phyloP scores from a whole-genome alignment of 306 rosid species.

The Castanea sativa region DNA sequence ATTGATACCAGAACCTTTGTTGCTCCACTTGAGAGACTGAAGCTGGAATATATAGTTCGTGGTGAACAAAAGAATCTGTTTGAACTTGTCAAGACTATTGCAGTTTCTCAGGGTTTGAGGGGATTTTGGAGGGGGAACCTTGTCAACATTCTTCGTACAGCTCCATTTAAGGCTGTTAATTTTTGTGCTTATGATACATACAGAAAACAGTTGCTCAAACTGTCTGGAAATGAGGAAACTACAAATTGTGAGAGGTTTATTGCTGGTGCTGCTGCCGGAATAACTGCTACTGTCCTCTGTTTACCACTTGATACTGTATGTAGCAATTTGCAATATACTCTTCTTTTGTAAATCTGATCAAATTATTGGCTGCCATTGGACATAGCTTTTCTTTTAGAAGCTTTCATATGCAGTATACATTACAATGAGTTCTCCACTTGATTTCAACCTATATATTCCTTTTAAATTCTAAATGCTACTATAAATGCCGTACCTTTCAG shows the following conservation, averaged over 20 bases:
- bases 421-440: not conserved
- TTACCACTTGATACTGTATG: slow-evolving; percentile 96
- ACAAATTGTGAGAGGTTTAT: slow-evolving; percentile 86
- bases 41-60: slow-evolving; percentile 90
- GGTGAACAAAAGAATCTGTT: slow-evolving; percentile 71
- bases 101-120: slow-evolving; percentile 76
- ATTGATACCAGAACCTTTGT: slow-evolving; percentile 70
- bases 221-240: slow-evolving; percentile 73
- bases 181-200: slow-evolving; percentile 90
- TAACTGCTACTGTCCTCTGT: slow-evolving; percentile 79
- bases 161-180: slow-evolving; percentile 93
- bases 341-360: not conserved
- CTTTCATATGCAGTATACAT: not conserved
- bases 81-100: slow-evolving; percentile 64
- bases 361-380: not conserved
- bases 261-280: slow-evolving; percentile 97
- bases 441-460: slow-evolving; percentile 11
- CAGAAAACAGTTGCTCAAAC: slow-evolving; percentile 71
- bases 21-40: slow-evolving; percentile 96
- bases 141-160: slow-evolving; percentile 86
- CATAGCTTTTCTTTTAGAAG: too few species aligned
- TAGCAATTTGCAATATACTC: slow-evolving; percentile 17
- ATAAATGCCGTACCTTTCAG: slow-evolving; percentile 38
- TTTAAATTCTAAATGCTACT: slow-evolving; percentile 10
- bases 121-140: slow-evolving; percentile 98